A percentile compares a stretch with the other conserved stretches of the same genome.
These are phyloP conservation scores for Cutaneotrichosporon cyanovorans DNA, from an alignment of 1,284 basidiomycete species.

Conservation along the genomic window DNA sequence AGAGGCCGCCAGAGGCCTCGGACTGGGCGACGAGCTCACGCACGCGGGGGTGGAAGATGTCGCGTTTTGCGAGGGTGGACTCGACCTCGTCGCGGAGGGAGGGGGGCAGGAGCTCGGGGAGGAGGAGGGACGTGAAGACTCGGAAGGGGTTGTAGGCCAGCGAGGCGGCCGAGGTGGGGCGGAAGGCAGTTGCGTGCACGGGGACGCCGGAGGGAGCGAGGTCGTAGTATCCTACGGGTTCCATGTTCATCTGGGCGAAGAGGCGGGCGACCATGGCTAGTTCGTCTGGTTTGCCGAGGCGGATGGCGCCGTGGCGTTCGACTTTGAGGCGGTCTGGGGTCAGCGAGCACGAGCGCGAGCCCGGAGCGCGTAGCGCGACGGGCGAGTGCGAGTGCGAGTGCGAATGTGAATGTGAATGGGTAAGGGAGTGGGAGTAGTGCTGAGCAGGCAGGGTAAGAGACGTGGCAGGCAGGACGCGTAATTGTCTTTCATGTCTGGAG, in stretches of 20 bases:
- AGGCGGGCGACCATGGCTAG: slow-evolving; percentile 41
- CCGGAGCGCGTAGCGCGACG: no score
- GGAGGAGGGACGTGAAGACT: slow-evolving; percentile 45
- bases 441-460: no score
- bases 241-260: slow-evolving; percentile 45
- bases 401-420: no score
- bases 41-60: slow-evolving; percentile 41
- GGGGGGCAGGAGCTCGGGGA: slow-evolving; percentile 41
- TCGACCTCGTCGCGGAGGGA: slow-evolving; percentile 28
- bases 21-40: slow-evolving; percentile 33
- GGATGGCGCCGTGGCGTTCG: slow-evolving; percentile 48
- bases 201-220: slow-evolving; percentile 43
- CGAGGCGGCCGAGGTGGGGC: slow-evolving; percentile 31
- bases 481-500: no score
- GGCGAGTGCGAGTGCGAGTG: no score
- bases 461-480: no score
- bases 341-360: no score
- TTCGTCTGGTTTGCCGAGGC: slow-evolving; percentile 44
- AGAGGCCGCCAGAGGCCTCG: slow-evolving; percentile 33
- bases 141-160: slow-evolving; percentile 46
- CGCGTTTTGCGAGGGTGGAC: slow-evolving; percentile 29
- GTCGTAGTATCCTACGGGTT: slow-evolving; percentile 47
- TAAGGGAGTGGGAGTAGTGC: no score
- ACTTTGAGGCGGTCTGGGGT: slow-evolving; percentile 39
- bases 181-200: slow-evolving; percentile 48